Evolutionary conservation across 202 grass and related monocot species (phyloP), one percentile per base, ranked within the genome.

Genomic region (Schoenoplectus tabernaemontani): DNA sequence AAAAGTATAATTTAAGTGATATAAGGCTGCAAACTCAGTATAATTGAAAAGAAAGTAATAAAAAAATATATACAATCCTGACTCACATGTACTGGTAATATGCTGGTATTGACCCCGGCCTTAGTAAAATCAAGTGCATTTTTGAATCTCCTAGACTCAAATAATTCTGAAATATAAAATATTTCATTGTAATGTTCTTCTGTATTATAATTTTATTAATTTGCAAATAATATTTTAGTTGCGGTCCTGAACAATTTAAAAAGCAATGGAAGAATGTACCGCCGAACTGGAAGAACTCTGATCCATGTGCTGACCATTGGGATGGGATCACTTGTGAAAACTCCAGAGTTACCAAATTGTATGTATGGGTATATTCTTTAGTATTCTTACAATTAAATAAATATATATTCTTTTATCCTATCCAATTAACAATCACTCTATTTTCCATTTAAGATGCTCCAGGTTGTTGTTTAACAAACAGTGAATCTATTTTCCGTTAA

Each of bases 301-400:
- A 86, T 83, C 93, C 90, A 74, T 96, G 93, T n/a, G 83, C 60
- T 9, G 53, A 26, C 15, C 24, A 15, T 19, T 96, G 93, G 93
- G 90, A 84, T 48, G 90, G 93, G 57, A 26, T 96, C 39, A 1
- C 2, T 13, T 96, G 90, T 38, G n/a, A 3, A 13, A 81, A 82
- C 30, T 72, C 77, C 54, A 93, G 89, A 76, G 77, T 97, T 60
- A 93, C 82, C 53, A 23, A 46, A 47, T 16, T 97, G 91, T 97
- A 85, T 86, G 91, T 89, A 62, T 8, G 33, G 3, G 9, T 60
- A 42, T 13, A 64, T 76, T 63, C 11, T 48, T 51, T 22, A 36
- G 16, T 9, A 19, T 54, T 36, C 16, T 36, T 54, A 51, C 33
- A 56, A 36, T 11, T 36, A 75, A 75, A 75, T 16, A 4, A 20